phyloP scores from a whole-genome alignment of 208 protist species.

The Leishmania aethiopica region DNA sequence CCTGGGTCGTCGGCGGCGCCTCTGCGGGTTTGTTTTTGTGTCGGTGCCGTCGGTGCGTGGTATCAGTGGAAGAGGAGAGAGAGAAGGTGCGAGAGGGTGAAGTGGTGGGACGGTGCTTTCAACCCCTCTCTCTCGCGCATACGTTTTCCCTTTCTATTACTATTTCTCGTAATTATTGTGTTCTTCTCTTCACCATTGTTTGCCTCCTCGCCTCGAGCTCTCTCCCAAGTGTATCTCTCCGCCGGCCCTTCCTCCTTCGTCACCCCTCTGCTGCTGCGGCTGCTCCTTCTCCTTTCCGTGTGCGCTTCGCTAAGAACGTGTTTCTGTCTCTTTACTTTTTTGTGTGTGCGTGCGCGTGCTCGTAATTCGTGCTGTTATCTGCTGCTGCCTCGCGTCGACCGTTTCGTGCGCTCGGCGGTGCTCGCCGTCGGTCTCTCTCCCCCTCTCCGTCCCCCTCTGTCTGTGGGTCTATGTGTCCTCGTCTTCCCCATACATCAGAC shows the following conservation, averaged over 20 bases:
- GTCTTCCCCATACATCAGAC: too few species aligned
- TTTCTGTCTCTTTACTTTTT: conserved; percentile 4
- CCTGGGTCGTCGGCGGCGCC: too few species aligned
- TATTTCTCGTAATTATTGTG: not conserved
- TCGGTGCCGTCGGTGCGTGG: too few species aligned
- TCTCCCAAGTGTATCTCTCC: not conserved
- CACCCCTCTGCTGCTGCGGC: too few species aligned
- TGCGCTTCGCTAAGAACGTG: not conserved
- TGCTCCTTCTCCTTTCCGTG: not conserved
- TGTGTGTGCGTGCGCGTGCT: not conserved
- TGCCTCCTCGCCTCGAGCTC: not conserved
- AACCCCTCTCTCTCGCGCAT: not conserved
- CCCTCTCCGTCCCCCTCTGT: conserved; percentile 8
- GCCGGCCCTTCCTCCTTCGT: not conserved
- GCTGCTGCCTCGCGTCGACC: not conserved
- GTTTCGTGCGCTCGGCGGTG: not conserved
- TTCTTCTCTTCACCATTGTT: conserved; percentile 9
- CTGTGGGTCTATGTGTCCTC: too few species aligned
- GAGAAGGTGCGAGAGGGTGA: too few species aligned
- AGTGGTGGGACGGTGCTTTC: not conserved
- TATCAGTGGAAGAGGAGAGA: too few species aligned
- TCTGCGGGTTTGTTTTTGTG: not conserved
- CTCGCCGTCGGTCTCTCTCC: not conserved
- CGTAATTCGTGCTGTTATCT: not conserved
- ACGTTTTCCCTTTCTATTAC: not conserved